Percentiles rank a stretch among this genome's conserved stretches.
Evolutionary conservation across 1,284 basidiomycete species (phyloP).

Genomic region (Coniophora puteana): DNA sequence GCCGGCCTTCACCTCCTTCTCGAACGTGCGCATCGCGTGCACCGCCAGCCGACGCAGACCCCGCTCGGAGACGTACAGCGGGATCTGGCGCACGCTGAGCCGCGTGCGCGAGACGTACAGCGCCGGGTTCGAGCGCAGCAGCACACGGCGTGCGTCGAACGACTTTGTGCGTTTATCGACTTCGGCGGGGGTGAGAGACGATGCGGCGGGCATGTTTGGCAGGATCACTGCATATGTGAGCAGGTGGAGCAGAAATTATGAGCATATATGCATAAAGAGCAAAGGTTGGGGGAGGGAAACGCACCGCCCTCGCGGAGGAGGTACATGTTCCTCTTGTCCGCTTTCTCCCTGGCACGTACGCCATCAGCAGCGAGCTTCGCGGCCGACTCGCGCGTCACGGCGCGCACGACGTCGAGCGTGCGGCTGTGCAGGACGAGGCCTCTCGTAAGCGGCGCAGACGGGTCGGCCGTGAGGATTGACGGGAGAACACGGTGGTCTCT

Average conservation of each 20-base stretch:
- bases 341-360: slow-evolving; percentile 82
- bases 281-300: slow-evolving; percentile 19
- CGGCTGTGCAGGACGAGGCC: slow-evolving; percentile 89
- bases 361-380: slow-evolving; percentile 83
- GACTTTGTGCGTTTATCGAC: slow-evolving; percentile 81
- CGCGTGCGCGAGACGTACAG: slow-evolving; percentile 94
- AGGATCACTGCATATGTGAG: slow-evolving; percentile 64
- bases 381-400: slow-evolving; percentile 89
- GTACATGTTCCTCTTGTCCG: slow-evolving; percentile 95
- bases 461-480: slow-evolving; percentile 93
- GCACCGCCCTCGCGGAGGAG: slow-evolving; percentile 92
- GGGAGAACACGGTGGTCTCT: no score
- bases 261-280: not conserved
- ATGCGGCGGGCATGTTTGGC: slow-evolving; percentile 79
- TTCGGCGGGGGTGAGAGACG: slow-evolving; percentile 64
- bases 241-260: no score
- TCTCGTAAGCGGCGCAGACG: slow-evolving; percentile 81
- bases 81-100: slow-evolving; percentile 90
- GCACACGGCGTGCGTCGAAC: slow-evolving; percentile 76
- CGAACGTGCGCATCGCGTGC: slow-evolving; percentile 78
- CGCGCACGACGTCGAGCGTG: slow-evolving; percentile 86
- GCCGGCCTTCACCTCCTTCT: slow-evolving; percentile 73
- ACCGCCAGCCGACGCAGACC: slow-evolving; percentile 86
- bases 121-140: slow-evolving; percentile 88
- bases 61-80: slow-evolving; percentile 86